A percentile compares a stretch with the other conserved stretches of the same genome.
Evolutionary conservation across 805 yeast species (phyloP).

Genomic region (Wickerhamomyces tratensis): DNA sequence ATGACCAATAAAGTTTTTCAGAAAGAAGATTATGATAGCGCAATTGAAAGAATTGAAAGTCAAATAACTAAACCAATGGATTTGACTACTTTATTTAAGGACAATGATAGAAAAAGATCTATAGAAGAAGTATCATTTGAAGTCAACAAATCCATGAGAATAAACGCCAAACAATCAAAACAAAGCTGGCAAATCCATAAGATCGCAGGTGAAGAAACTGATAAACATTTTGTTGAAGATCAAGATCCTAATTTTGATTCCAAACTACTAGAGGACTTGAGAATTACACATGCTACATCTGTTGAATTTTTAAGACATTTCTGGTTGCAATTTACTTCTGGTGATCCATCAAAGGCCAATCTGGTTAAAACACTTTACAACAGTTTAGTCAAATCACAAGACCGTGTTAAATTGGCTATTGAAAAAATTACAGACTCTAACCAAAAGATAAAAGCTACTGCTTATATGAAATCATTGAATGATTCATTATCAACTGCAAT

Average conservation of each 20-base stretch:
- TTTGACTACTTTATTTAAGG: slow-evolving; percentile 16
- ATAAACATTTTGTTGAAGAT: slow-evolving; percentile 19
- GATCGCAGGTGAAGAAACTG: slow-evolving; percentile 15
- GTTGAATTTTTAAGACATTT: slow-evolving; percentile 70
- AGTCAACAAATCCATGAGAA: slow-evolving; percentile 37
- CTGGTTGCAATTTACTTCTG: slow-evolving; percentile 52
- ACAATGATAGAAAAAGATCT: slow-evolving; percentile 17
- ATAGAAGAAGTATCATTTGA: slow-evolving; percentile 34
- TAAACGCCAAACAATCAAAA: slow-evolving; percentile 44
- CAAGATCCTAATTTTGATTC: slow-evolving; percentile 23
- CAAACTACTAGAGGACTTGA: slow-evolving; percentile 36
- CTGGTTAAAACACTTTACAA: slow-evolving; percentile 35
- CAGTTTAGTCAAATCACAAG: slow-evolving; percentile 38
- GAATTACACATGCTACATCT: slow-evolving; percentile 61
- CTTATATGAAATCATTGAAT: slow-evolving; percentile 33
- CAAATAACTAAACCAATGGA: slow-evolving; percentile 15
- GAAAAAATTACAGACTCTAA: slow-evolving; percentile 19
- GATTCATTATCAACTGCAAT: slow-evolving; percentile 38
- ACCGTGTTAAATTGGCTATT: slow-evolving; percentile 30
- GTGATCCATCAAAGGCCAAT: slow-evolving; percentile 33
- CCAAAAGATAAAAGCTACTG: slow-evolving; percentile 17
- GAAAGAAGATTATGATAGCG: slow-evolving; percentile 13
- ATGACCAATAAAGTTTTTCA: background rate
- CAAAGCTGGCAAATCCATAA: slow-evolving; percentile 29
- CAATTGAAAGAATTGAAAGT: slow-evolving; percentile 11